Base-by-base conservation (phyloP, 1,139 yeast species). In the Petasospora rhodanensis region DNA sequence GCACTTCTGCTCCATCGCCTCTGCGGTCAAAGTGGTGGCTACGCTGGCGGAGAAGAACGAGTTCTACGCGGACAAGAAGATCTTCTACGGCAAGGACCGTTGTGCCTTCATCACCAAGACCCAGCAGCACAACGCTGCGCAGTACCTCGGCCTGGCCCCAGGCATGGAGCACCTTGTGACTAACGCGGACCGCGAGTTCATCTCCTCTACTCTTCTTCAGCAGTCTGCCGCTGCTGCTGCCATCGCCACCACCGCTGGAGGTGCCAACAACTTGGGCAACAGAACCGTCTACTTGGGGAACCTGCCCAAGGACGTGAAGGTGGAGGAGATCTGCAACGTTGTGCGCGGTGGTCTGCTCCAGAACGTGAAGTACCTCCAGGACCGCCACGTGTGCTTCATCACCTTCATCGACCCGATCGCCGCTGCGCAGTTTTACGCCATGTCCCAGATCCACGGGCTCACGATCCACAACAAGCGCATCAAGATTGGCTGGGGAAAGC, bases 111-210 rank as follows among this genome's bases (percentile, higher is more conserved):
- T 89, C 33, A 86, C 96, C 23, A 86, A 85, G 58, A 84, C 96
- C 18, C 96, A 91, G 61, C 96, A 87, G 60, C 96, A 89, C 55
- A 87, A 89, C 58, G 97, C 97, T 15, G 96, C 96, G 7, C 95
- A 89, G 60, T 89, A 86, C 56, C 66, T 89, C 41, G 96, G 96
- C 2, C 70, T 87, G 47, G 87, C 89, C 25, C 94, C 95, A 15
- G 94, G 94, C 18, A 77, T 80, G 75, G 95, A 84, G 54, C 87
- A 83, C 54, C 67, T 84, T 39, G 79, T 79, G 18, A 80, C 87
- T 26, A 82, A 82, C 41, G 86, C 89, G 15, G 95, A 87, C 56
- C 66, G 84, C 33, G 84, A 76, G 46, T 68, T 76, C 47, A 70
- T 68, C 24, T 58, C 68, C 4, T 52, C 61, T 2, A 69, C 72